Evolutionary conservation across 2,329 filamentous ascomycete genomes (phyloP).

Genomic region (Raffaelea deltoideospora): DNA sequence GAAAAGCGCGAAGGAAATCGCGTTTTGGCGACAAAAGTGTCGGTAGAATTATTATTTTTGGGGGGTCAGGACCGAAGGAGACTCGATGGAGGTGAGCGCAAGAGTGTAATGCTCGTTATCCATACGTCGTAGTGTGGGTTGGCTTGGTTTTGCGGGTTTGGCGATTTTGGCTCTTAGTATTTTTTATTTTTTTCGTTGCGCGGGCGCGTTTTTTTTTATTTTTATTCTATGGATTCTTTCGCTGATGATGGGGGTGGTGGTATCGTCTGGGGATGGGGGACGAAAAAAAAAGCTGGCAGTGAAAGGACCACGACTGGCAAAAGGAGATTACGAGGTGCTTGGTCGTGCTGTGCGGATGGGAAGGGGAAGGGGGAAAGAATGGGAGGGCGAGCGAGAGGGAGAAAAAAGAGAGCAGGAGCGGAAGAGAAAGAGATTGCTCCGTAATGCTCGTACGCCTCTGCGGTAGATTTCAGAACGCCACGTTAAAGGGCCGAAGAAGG

Average conservation of each 20-base stretch:
- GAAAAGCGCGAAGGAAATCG: constrained; percentile 34
- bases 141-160: too few species aligned
- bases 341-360: constrained; percentile 25
- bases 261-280: too few species aligned
- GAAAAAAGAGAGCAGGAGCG: constrained; percentile 9
- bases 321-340: too few species aligned
- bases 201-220: constrained; percentile 36
- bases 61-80: too few species aligned
- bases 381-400: too few species aligned
- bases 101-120: too few species aligned
- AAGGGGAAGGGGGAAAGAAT: constrained; percentile 7
- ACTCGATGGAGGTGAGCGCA: constrained; percentile 43
- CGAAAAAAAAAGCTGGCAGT: too few species aligned
- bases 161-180: too few species aligned
- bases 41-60: constrained; percentile 29
- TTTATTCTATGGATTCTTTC: constrained; percentile 39
- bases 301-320: constrained; percentile 35
- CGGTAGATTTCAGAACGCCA: constrained; percentile 8
- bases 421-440: too few species aligned
- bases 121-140: too few species aligned
- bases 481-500: too few species aligned
- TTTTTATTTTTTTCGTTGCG: constrained; percentile 48
- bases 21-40: constrained; percentile 37
- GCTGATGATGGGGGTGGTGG: constrained; percentile 32
- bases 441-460: too few species aligned